Evolutionary conservation across 164 flowering plant species (phyloP).

Genomic region (Pachysandra terminalis): DNA sequence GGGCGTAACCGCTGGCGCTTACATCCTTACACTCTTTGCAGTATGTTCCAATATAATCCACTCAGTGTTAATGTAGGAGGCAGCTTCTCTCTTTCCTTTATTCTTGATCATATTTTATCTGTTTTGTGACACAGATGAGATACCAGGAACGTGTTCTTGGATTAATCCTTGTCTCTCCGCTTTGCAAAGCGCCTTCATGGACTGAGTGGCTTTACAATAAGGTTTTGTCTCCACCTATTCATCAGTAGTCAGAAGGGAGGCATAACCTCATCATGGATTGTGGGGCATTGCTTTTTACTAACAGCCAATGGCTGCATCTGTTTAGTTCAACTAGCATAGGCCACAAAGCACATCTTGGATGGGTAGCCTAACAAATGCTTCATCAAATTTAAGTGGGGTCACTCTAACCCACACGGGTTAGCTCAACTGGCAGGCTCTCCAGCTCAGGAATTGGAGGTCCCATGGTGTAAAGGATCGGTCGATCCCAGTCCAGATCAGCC

Average conservation of each 20-base stretch:
- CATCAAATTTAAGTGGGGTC: no score
- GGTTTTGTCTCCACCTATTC: constrained; percentile 29
- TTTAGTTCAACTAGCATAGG: neutral
- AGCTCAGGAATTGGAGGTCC: no score
- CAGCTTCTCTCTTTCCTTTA: neutral
- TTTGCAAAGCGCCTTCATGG: constrained; percentile 77
- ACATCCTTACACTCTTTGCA: constrained; percentile 65
- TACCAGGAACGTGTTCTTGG: constrained; percentile 67
- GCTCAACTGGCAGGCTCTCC: no score
- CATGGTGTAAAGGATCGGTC: no score
- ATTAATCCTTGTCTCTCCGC: constrained; percentile 67
- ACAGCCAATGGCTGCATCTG: neutral
- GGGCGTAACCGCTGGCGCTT: constrained; percentile 85
- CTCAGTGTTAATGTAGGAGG: neutral
- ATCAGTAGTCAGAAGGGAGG: neutral
- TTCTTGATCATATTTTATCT: neutral
- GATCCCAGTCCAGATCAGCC: no score
- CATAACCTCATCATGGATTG: neutral
- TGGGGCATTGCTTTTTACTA: neutral
- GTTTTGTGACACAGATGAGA: constrained; percentile 39
- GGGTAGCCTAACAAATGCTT: neutral
- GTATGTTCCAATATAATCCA: constrained; percentile 34
- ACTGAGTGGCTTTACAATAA: constrained; percentile 74
- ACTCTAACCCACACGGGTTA: no score
- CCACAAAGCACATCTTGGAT: neutral